Base-by-base conservation (phyloP, 805 yeast genomes). In the Starmerella geochares region DNA sequence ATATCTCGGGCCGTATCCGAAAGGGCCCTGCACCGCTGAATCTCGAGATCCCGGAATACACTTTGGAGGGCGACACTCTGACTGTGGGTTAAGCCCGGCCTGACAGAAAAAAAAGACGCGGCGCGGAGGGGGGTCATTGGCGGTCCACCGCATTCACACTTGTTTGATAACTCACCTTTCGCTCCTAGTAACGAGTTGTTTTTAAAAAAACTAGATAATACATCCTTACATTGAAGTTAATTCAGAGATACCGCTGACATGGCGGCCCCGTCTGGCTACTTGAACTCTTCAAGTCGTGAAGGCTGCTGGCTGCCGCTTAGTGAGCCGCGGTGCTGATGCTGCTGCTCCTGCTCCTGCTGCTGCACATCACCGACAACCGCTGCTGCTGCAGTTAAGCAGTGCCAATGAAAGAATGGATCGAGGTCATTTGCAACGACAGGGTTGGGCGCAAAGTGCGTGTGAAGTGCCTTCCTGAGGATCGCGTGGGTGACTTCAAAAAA, bases 1-100 rank as follows among this genome's bases (percentile, higher is more conserved):
- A 92, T 75, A 94, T 94, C 74, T 88, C 96, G 58, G 99, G 99
- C 71, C 90, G 99, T 82, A 90, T 92, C 69, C 86, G 99, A 81
- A 90, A 80, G 76, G 99, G 99, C 63, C 99, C 99, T 63, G 99
- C 99, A 68, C 99, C 99, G 67, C 79, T 86, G 71, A 92, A 92
- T 78, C 80, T 92, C 76, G 98, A 92, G 77, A 77, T 92, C 64
- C 99, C 99, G 63, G 75, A 78, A 62, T 92, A 92, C 70, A 86
- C 80, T 61, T 84, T 92, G 67, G 79, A 76, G 56, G 94, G 84
- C 66, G 86, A 86, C 58, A 82, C 84, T 67, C 71, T 92, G 62
- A 78, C 87, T 62, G 81, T 84, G 65, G 98, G 98, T 81, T 92
- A 81, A 70, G 4, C n/a, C n/a, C n/a, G n/a, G n/a, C n/a, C n/a